Base-by-base conservation (phyloP, 495 filamentous ascomycete genomes). In the Penicillium pulvis region DNA sequence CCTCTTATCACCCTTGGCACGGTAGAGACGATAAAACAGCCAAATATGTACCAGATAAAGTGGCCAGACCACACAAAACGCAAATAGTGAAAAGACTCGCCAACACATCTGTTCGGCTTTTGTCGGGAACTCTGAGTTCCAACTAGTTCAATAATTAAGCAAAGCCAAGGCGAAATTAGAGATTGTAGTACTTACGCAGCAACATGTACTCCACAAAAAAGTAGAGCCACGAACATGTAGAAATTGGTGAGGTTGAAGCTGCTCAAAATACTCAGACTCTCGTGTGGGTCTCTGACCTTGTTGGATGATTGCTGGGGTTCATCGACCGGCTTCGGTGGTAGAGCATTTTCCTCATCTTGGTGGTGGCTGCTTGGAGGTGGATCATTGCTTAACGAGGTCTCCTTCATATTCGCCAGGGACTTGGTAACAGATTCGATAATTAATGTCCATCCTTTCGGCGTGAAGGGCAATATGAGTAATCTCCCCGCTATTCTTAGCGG, bases 121-220 rank as follows among this genome's bases (percentile, higher is more conserved):
- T 3, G 60, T 62, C 10, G 60, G 56, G 23, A 58, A 58, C 8
- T 20, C 14, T 12, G 43, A 62, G 9, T 55, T 51, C 60, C 55
- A 62, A 6, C 55, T 62, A 41, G 42, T 41, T 6, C 3, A 11
- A 30, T 28, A 19, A 28, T 48, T 42, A 9, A 33, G 11, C 6
- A 30, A 42, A 33, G 31, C 2, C 4, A 24, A 16, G 49, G 11
- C 5, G 12, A 10, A 20, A 42, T 4, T 6, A 17, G 39, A 39
- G 20, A 36, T 7, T 33, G 48, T 19, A 24, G 17, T 24, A 46
- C 56, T 30, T 58, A 62, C 56, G 51, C 56, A 14, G 60, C 60
- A 47, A 62, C 47, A 51, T 59, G 51, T 12, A 62, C 55, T 17
- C 50, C 56, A n/a, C 24, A 58, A 49, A 55, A 51, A 0, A 36